Evolutionary conservation across 331 rosid genomes (phyloP).

Genomic region (Prunus yedoensis): DNA sequence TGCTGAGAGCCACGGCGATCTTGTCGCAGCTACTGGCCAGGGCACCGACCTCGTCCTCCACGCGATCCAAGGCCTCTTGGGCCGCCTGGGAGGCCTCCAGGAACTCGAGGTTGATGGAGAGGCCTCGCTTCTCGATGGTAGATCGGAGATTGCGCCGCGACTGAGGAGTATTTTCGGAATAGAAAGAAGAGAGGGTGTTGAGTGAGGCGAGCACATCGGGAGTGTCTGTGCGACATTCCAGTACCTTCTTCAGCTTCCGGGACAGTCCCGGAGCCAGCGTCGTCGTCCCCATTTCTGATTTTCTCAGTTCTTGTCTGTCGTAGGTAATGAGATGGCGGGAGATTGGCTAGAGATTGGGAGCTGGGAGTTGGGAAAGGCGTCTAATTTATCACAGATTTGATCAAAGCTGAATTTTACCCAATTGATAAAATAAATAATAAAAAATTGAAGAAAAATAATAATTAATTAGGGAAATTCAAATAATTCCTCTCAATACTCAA

Average conservation of each 20-base stretch:
- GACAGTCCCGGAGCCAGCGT: conserved; percentile 85
- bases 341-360: neutral
- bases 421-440: too few relatives aligned
- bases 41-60: conserved; percentile 71
- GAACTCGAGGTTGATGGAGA: conserved; percentile 73
- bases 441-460: too few relatives aligned
- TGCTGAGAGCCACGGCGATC: conserved; percentile 74
- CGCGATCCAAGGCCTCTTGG: conserved; percentile 76
- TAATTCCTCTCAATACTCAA: too few relatives aligned
- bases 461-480: too few relatives aligned
- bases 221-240: conserved; percentile 81
- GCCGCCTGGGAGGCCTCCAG: conserved; percentile 71
- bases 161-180: conserved; percentile 78
- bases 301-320: neutral
- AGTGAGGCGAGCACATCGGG: conserved; percentile 85
- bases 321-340: neutral
- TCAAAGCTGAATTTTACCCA: too few relatives aligned
- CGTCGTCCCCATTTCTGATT: conserved; percentile 41
- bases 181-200: conserved; percentile 81
- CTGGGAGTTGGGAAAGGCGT: neutral
- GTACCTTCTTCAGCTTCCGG: conserved; percentile 94
- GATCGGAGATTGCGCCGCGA: conserved; percentile 92
- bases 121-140: conserved; percentile 86
- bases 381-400: too few relatives aligned
- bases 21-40: conserved; percentile 85